Evolutionary conservation across 2,329 filamentous ascomycete species (phyloP).

Genomic region (Colletotrichum orchidophilum): DNA sequence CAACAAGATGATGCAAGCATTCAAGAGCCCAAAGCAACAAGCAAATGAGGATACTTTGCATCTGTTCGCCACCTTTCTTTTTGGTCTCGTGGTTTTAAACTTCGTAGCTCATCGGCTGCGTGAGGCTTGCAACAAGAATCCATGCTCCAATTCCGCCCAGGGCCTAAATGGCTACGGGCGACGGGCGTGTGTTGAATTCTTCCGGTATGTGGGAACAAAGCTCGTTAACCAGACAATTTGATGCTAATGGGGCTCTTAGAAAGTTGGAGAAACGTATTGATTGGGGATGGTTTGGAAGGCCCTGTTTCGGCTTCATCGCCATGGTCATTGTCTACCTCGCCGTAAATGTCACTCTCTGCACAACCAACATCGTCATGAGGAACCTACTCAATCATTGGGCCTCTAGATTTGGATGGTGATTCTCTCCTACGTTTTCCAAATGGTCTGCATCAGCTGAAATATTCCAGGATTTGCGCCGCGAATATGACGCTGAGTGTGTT

Average conservation of each 20-base stretch:
- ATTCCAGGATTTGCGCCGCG: constrained; percentile 52
- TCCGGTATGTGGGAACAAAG: not conserved
- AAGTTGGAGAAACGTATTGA: not conserved
- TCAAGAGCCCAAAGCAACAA: not conserved
- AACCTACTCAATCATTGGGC: constrained; percentile 29
- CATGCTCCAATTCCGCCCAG: not conserved
- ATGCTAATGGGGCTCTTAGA: not conserved
- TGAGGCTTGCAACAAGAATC: not conserved
- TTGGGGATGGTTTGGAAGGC: constrained; percentile 9
- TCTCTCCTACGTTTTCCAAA: not conserved
- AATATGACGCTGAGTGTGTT: constrained; percentile 53
- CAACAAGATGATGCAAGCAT: not conserved
- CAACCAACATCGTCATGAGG: not conserved
- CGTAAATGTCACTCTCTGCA: not conserved
- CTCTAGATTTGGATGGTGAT: constrained; percentile 38
- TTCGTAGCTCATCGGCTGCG: not conserved
- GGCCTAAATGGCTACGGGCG: no score
- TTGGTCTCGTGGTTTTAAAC: not conserved
- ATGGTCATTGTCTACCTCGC: not conserved
- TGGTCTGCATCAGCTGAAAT: not conserved
- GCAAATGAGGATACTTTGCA: constrained; percentile 20
- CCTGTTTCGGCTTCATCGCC: not conserved
- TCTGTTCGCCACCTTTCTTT: constrained; percentile 11
- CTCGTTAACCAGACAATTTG: not conserved
- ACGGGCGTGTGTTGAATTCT: not conserved